Conservation (phyloP, 169 alveolate species). For the Eimeria acervulina region DNA sequence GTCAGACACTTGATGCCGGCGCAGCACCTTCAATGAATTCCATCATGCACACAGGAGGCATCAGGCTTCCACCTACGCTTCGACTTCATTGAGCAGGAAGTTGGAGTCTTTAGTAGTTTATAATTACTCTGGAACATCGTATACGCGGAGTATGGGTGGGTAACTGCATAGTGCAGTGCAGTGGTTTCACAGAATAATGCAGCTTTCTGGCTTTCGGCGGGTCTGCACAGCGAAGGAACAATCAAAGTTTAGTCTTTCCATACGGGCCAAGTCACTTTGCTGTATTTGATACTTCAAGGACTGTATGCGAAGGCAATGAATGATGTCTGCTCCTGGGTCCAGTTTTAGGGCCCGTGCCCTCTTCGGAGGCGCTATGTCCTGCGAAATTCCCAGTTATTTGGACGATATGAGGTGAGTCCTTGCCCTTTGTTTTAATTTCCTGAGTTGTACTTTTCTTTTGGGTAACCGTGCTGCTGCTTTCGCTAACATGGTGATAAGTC, state of each 20-base stretch:
- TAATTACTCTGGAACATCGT: neutral
- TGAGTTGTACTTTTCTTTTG: neutral
- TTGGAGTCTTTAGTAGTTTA: neutral
- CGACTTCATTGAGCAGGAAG: neutral
- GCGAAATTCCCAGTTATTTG: conserved; percentile 22
- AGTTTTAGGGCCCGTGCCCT: conserved; percentile 37
- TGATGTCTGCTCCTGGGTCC: conserved; percentile 35
- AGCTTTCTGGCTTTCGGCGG: neutral
- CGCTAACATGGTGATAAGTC: neutral
- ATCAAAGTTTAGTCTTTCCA: neutral
- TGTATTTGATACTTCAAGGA: neutral
- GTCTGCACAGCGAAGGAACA: neutral
- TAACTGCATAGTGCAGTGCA: neutral
- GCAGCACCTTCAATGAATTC: neutral
- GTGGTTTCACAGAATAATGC: neutral
- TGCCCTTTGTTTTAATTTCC: no score
- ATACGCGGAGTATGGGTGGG: neutral
- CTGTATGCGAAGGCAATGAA: neutral
- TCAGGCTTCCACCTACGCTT: neutral
- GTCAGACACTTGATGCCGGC: neutral
- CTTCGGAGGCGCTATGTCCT: conserved; percentile 73
- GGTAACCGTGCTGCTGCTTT: neutral
- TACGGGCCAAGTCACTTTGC: neutral
- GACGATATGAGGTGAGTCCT: conserved; percentile 56
- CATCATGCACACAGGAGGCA: neutral